A percentile compares a stretch with the other conserved stretches of the same genome.
These are phyloP conservation scores for Nicotiana rustica DNA, from an alignment of 305 asterid genomes.

Conservation along the genomic window DNA sequence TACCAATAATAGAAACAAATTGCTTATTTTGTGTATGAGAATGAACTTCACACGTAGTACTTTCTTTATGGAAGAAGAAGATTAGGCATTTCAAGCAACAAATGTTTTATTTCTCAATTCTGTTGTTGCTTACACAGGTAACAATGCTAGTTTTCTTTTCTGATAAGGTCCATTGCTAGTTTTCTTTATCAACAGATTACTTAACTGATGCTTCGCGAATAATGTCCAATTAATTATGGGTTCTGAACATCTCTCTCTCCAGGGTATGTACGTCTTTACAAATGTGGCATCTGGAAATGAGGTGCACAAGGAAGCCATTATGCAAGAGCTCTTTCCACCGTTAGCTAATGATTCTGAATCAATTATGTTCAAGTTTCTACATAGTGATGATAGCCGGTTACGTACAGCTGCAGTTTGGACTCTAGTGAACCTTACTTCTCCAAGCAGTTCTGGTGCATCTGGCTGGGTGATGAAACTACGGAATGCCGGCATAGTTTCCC, in stretches of 20 bases:
- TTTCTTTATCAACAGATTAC: not conserved
- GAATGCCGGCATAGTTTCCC: conserved; percentile 70
- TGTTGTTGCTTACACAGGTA: not conserved
- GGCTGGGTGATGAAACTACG: conserved; percentile 63
- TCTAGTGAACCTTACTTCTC: conserved; percentile 74
- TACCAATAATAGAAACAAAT: conserved; percentile 27
- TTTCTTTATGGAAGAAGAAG: conserved; percentile 26
- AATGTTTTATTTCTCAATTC: conserved; percentile 1
- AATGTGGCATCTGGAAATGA: conserved; percentile 93
- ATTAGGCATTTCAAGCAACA: conserved; percentile 23
- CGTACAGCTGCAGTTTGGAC: conserved; percentile 88
- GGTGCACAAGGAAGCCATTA: conserved; percentile 87
- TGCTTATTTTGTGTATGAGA: conserved; percentile 26
- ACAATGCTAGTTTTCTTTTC: not conserved
- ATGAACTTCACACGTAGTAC: not conserved
- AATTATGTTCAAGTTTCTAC: conserved; percentile 63
- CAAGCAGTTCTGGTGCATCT: conserved; percentile 68
- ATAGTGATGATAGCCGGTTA: conserved; percentile 71
- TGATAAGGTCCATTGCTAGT: conserved; percentile 10
- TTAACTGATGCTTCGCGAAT: not conserved
- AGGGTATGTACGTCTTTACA: conserved; percentile 83
- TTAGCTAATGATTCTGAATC: conserved; percentile 51
- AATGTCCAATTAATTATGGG: conserved; percentile 20
- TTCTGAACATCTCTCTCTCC: conserved; percentile 21
- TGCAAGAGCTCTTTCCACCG: conserved; percentile 68